Evolutionary conservation across 441 rosid genomes (phyloP), one percentile per base, ranked within the genome.

Genomic region (Dalechampia spathulata): DNA sequence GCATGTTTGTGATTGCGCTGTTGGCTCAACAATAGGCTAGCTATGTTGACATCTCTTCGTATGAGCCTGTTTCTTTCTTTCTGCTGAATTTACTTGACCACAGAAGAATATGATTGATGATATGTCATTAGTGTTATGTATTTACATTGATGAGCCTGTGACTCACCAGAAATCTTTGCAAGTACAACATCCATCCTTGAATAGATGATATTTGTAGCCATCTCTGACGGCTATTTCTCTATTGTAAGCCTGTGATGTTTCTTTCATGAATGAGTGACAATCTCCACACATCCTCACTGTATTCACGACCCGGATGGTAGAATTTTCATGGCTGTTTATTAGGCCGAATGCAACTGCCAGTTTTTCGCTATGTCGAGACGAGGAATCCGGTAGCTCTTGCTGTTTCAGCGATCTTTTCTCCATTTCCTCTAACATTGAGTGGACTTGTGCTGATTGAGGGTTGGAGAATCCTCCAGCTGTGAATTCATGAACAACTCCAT

Each of bases 401-500:
- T 23, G 32, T 28, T 51, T 48, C 57, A 2, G 13, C 2, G 32
- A 36, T 38, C 37, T 56, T 56, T 40, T 43, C 37, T 61, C 43
- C 7, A 37, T 52, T n/a, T 61, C 62, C 2, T 62, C 48, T 15
- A 47, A 25, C 56, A 19, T 25, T 26, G 50, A 52, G 22, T 25
- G n/a, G n/a, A 49, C 27, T 22, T 55, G 32, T 28, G 23, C 27
- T 37, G 52, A 44, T 7, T 28, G 12, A 17, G 46, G 58, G 32
- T 10, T 45, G 10, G 55, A 58, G 22, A 41, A 48, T 1, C 14
- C 52, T 16, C 61, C 63, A 7, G 53, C 8, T 0, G 47, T 44
- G 27, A 53, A 62, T 12, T 62, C 59, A 16, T 53, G 66, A 22
- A 62, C 34, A 23, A 45, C 20, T 25, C 65, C 58, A 45, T 53